Conservation (phyloP, 2,329 filamentous ascomycete species). For the Claviceps lovelessii region DNA sequence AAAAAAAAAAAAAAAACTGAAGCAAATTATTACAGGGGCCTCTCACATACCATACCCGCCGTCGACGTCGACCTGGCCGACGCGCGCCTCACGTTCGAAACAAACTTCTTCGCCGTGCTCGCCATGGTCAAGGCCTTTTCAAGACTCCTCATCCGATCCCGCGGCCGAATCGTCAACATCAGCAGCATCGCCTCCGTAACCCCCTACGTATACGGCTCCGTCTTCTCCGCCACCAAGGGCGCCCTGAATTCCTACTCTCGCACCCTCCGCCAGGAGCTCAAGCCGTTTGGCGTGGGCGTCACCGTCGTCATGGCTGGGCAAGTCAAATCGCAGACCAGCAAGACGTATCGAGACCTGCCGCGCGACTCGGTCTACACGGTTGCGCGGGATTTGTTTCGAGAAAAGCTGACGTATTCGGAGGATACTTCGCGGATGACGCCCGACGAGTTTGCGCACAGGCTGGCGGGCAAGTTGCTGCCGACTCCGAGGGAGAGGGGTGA, state of each 20-base stretch:
- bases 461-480: not conserved
- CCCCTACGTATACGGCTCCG: not conserved
- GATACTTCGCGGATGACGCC: not conserved
- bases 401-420: not conserved
- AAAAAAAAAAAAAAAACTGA: not conserved
- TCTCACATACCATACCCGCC: not conserved
- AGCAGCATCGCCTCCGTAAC: not conserved
- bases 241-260: not conserved
- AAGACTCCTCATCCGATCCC: not conserved
- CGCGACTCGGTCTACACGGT: not conserved
- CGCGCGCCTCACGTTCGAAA: not conserved
- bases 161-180: not conserved
- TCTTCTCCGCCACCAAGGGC: not conserved
- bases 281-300: not conserved
- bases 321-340: not conserved
- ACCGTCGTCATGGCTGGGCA: not conserved
- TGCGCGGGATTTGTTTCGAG: not conserved
- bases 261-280: not conserved
- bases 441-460: not conserved
- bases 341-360: not conserved
- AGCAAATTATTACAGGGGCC: not conserved
- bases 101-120: not conserved
- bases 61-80: not conserved
- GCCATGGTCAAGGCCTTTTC: not conserved
- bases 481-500: not conserved